Evolutionary conservation across 2,329 filamentous ascomycete genomes (phyloP), one percentile per base, ranked within the genome.

Genomic region (Tolypocladium guangdongense): DNA sequence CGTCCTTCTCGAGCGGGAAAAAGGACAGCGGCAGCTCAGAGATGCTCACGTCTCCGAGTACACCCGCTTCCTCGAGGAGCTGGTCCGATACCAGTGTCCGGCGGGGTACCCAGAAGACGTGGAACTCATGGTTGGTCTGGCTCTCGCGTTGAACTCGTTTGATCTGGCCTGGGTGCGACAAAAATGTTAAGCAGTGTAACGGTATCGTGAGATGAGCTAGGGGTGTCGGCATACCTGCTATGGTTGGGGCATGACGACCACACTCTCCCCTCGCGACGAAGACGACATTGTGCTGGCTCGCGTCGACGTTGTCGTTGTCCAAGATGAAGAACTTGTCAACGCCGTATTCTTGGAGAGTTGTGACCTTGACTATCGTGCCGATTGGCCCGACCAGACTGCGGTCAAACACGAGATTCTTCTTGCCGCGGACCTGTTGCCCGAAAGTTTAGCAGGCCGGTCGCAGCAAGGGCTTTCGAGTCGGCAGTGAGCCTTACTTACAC

Each of bases 271-370:
- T 82, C 20, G 90, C 88, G 61, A 99, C 82, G 73, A 97, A 99
- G 60, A 99, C 82, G 58, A 99, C 83, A 77, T 96, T 99, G 65
- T 88, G 85, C 73, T 97, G 93, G 64, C 87, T 95, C 20, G 90
- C 88, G 71, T 97, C 92, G 69, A 90, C 86, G 71, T 99, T 97
- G 65, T 87, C 83, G 71, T 96, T 97, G 71, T 99, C 93, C 48
- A 99, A 78, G 65, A 96, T 87, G 76, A 97, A 99, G 60, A 96
- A 89, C 70, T 95, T 95, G 71, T 97, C 91, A 61, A 99, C 91
- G 33, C 95, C 95, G 74, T 97, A 96, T 65, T 99, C 93, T 67
- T 97, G 90, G 18, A 96, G 80, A 11, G 88, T 92, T 24, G 92
- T 92, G 65, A 96, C 95, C 69, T 96, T 96, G 73, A 95, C 90